phyloP scores from a whole-genome alignment of 2,329 filamentous ascomycete genomes.

The Fusarium musae region DNA sequence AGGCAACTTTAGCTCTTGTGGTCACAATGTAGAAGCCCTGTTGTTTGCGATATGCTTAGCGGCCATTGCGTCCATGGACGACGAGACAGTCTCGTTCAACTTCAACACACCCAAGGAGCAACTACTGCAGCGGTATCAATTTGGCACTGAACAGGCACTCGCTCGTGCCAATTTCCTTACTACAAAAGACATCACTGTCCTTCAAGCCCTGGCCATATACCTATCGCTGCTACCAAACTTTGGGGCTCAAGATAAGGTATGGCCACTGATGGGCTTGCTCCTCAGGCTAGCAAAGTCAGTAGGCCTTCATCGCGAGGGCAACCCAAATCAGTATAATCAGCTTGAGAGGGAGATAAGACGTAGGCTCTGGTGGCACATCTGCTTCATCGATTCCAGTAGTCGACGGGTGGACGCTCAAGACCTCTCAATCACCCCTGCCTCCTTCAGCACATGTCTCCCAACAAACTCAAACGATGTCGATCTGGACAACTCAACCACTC shows the following conservation, averaged over 20 bases:
- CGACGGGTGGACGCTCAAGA: slow-evolving; percentile 23
- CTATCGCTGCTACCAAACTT: slow-evolving; percentile 35
- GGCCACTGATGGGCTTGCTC: slow-evolving; percentile 39
- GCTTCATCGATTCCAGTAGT: slow-evolving; percentile 43
- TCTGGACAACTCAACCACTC: background rate
- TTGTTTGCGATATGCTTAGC: slow-evolving; percentile 45
- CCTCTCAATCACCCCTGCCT: slow-evolving; percentile 29
- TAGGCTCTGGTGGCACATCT: slow-evolving; percentile 47
- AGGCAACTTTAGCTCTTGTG: slow-evolving; percentile 38
- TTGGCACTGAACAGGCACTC: slow-evolving; percentile 42
- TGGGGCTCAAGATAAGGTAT: slow-evolving; percentile 38
- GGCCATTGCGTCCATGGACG: slow-evolving; percentile 41
- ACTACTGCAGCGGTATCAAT: slow-evolving; percentile 32
- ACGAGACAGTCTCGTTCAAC: slow-evolving; percentile 28
- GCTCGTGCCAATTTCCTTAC: slow-evolving; percentile 37
- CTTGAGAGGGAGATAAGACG: slow-evolving; percentile 36
- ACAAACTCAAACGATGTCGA: slow-evolving; percentile 54
- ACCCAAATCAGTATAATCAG: background rate
- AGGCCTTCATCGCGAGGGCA: slow-evolving; percentile 28
- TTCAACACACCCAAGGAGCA: slow-evolving; percentile 31
- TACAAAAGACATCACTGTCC: slow-evolving; percentile 35
- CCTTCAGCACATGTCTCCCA: slow-evolving; percentile 56
- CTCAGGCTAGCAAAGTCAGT: slow-evolving; percentile 40
- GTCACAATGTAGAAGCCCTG: slow-evolving; percentile 34
- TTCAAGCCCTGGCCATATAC: slow-evolving; percentile 46